Evolutionary conservation across 192 early-diverging fungal species (phyloP).

Genomic region (Lobulomyces angularis): DNA sequence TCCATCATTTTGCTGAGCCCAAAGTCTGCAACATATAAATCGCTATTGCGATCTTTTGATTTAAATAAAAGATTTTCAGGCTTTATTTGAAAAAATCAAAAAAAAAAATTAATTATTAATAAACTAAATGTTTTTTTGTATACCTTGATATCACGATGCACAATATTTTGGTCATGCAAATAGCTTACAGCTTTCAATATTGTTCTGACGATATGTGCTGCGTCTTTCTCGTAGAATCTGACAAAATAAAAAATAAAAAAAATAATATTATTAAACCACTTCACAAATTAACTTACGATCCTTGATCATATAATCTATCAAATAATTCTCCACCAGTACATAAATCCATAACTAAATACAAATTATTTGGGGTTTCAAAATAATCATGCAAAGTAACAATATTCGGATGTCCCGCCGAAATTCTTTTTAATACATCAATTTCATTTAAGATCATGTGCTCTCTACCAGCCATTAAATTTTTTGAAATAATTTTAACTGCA

Average conservation of each 20-base stretch:
- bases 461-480: slow-evolving; percentile 65
- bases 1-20: slow-evolving; percentile 39
- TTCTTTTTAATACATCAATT: slow-evolving; percentile 69
- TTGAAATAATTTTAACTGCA: slow-evolving; percentile 88
- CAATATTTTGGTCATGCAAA: slow-evolving; percentile 74
- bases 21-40: slow-evolving; percentile 79
- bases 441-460: slow-evolving; percentile 85
- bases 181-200: slow-evolving; percentile 68
- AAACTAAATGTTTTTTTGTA: not conserved
- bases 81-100: slow-evolving; percentile 35
- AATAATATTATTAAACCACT: too few relatives aligned
- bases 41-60: slow-evolving; percentile 40
- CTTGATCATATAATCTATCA: slow-evolving; percentile 63
- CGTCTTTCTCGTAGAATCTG: slow-evolving; percentile 74
- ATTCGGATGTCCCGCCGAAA: slow-evolving; percentile 70
- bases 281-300: too few relatives aligned
- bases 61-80: slow-evolving; percentile 82
- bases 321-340: slow-evolving; percentile 79
- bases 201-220: slow-evolving; percentile 57
- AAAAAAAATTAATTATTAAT: slow-evolving; percentile 20
- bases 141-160: slow-evolving; percentile 61
- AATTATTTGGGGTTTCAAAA: slow-evolving; percentile 41
- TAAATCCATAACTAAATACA: slow-evolving; percentile 38
- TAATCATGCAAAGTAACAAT: slow-evolving; percentile 78
- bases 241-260: too few relatives aligned